Evolutionary conservation across 371 early-diverging fungal genomes (phyloP), one percentile per base, ranked within the genome.

Genomic region (Gilbertella persicaria): DNA sequence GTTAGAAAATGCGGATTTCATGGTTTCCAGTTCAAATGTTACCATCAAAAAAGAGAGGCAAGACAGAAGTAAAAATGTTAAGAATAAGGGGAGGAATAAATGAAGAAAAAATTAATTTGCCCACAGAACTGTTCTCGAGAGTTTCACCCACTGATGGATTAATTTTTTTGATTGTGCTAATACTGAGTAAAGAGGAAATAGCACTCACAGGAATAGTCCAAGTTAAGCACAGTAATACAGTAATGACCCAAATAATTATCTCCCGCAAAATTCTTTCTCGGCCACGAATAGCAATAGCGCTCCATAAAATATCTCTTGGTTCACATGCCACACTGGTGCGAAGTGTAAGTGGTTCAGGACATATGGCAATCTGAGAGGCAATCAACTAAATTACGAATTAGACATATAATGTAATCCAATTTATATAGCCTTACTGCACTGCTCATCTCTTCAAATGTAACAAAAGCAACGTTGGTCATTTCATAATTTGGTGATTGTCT

Each of bases 241-340:
- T 71, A 7, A 74, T 46, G 5, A 66, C 8, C 68, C 73, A 71
- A 17, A 76, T 64, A 13, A 83, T 53, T 6, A 78, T 60, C 16
- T 74, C 66, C 14, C 82, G 71, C 12, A 75, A 6, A 4, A 79
- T 29, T n/a, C 67, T 53, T 60, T 64, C 75, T 16, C 63, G 75
- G 38, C 60, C 80, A 20, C 71, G 66, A 24, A 86, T 75, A 9
- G 71, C 61, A 14, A 90, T 64, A 45, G 84, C 83, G 35, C 66
- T 57, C 89, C 89, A 89, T 45, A 75, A 67, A 33, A 90, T 67
- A 69, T 90, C 88, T 36, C 89, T 82, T 5, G 91, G 91, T 58
- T 89, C 91, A 19, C 84, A 87, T 0, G 91, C 89, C 64, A 77
- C 69, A 25, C 53, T 62, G 0, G 84, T 84, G 61, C 85, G 79